Conservation (phyloP, 2,329 filamentous ascomycete genomes). For the Xylaria sp. region DNA sequence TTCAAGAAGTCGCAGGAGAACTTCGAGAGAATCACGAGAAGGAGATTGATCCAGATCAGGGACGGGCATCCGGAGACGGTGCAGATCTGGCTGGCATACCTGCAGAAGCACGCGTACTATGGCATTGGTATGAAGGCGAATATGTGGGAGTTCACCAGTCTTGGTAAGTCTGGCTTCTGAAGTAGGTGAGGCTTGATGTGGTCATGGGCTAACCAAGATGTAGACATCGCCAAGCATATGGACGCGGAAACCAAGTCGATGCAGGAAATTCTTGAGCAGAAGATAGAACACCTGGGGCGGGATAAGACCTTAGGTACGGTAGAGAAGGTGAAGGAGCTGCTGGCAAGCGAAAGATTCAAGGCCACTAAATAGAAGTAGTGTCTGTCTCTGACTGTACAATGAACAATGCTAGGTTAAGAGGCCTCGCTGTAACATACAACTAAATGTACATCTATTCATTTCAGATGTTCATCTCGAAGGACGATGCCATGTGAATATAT, state of each 20-base stretch:
- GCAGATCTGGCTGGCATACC: conserved; percentile 87
- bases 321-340: conserved; percentile 60
- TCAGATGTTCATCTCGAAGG: conserved; percentile 8
- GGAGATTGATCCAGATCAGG: conserved; percentile 86
- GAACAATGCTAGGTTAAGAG: conserved; percentile 16
- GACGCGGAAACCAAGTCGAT: conserved; percentile 36
- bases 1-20: conserved; percentile 98
- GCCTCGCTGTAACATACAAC: conserved; percentile 22
- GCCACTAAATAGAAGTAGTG: conserved; percentile 34
- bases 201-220: conserved; percentile 18
- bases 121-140: conserved; percentile 99
- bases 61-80: conserved; percentile 89
- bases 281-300: conserved; percentile 61
- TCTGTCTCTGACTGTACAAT: conserved; percentile 15
- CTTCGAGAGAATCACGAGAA: conserved; percentile 87
- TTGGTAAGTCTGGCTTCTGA: conserved; percentile 55
- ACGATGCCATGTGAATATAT: conserved; percentile 9
- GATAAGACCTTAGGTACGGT: conserved; percentile 53
- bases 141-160: conserved; percentile 81
- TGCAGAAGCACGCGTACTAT: conserved; percentile 90
- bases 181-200: neutral
- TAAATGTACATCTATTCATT: conserved; percentile 21
- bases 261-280: conserved; percentile 48
- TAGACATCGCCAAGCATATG: conserved; percentile 57
- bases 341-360: conserved; percentile 55